Evolutionary conservation across 495 filamentous ascomycete genomes (phyloP).

Genomic region (Hypoxylon fragiforme): DNA sequence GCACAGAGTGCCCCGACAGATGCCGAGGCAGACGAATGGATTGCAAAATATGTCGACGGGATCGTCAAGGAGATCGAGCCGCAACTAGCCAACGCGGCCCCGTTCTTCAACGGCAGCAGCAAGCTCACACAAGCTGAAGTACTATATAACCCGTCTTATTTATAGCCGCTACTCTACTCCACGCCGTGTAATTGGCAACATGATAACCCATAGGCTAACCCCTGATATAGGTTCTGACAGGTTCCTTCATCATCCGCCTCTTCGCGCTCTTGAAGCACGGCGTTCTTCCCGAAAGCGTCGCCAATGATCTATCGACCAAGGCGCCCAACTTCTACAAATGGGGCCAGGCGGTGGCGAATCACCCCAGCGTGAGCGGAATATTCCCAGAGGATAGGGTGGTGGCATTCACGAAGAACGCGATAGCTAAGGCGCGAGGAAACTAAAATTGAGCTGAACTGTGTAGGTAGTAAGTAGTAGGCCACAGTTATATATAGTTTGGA

Average conservation of each 20-base stretch:
- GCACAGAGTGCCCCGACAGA: constrained; percentile 46
- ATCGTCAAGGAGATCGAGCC: constrained; percentile 78
- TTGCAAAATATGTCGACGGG: constrained; percentile 52
- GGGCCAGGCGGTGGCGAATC: constrained; percentile 61
- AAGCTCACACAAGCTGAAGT: constrained; percentile 81
- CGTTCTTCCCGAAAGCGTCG: constrained; percentile 55
- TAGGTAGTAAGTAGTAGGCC: no score
- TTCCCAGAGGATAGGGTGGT: constrained; percentile 54
- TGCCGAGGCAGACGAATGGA: constrained; percentile 43
- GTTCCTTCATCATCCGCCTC: constrained; percentile 67
- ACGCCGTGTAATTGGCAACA: no score
- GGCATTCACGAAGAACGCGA: constrained; percentile 37
- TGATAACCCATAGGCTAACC: constrained; percentile 3
- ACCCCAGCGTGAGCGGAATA: constrained; percentile 70
- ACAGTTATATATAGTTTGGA: no score
- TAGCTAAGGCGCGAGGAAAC: constrained; percentile 37
- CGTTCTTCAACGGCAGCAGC: constrained; percentile 81
- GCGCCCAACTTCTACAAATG: constrained; percentile 70
- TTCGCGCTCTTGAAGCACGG: constrained; percentile 54
- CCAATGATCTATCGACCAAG: constrained; percentile 50
- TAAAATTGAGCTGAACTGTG: no score
- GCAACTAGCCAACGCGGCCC: constrained; percentile 63
- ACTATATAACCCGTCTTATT: constrained; percentile 24
- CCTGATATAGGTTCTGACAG: constrained; percentile 60
- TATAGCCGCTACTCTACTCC: no score